phyloP scores from a whole-genome alignment of 768 basidiomycete genomes.

The Pisolithus sp. region DNA sequence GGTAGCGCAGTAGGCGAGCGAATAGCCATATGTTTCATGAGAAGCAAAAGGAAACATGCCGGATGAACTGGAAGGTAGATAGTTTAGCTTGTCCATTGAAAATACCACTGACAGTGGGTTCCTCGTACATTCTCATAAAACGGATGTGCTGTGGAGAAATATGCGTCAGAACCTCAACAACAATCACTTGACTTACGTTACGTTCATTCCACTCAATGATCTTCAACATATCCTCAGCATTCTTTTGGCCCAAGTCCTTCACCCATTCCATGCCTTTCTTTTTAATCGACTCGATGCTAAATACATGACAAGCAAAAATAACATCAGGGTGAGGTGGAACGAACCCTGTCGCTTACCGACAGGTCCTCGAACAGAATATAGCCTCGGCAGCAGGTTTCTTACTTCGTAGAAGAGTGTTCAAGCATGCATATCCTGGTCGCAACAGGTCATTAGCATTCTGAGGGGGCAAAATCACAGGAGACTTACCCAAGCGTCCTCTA shows the following conservation, averaged over 20 bases:
- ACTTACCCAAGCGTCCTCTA: constrained; percentile 53
- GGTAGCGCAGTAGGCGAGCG: constrained; percentile 63
- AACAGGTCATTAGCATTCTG: constrained; percentile 1
- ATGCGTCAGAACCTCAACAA: not conserved
- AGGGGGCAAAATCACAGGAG: not conserved
- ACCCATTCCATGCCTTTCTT: constrained; percentile 78
- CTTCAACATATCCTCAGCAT: constrained; percentile 61
- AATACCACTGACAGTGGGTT: not conserved
- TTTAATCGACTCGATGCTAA: constrained; percentile 66
- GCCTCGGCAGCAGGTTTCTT: constrained; percentile 57
- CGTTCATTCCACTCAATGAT: constrained; percentile 90
- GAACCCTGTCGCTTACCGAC: constrained; percentile 35
- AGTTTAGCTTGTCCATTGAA: not conserved
- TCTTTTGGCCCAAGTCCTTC: constrained; percentile 75
- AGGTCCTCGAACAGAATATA: constrained; percentile 72
- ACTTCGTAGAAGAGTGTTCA: constrained; percentile 77
- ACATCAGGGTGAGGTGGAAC: not conserved
- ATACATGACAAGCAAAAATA: not conserved
- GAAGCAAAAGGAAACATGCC: constrained; percentile 93
- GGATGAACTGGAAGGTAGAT: constrained; percentile 45
- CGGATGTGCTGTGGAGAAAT: constrained; percentile 48
- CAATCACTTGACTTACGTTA: constrained; percentile 41
- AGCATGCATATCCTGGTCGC: constrained; percentile 63
- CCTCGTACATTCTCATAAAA: constrained; percentile 65
- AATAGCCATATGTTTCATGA: constrained; percentile 75